phyloP scores from a whole-genome alignment of 148 eudicot genomes.

The Rhododendron vialii region DNA sequence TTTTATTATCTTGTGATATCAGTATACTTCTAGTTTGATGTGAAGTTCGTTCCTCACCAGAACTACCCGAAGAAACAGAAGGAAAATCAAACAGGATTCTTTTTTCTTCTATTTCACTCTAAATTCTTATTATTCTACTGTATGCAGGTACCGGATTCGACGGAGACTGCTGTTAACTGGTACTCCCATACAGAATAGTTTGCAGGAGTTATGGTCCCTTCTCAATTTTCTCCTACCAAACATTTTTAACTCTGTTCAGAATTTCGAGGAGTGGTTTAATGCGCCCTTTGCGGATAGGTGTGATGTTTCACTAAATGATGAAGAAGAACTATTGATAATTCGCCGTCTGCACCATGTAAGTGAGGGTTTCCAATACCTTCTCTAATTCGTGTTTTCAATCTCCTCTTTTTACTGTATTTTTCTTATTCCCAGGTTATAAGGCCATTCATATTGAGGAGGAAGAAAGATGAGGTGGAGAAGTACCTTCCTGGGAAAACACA shows the following conservation, averaged over 20 bases:
- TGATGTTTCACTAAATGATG: slow-evolving; percentile 82
- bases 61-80: neutral
- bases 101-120: neutral
- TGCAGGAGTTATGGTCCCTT: slow-evolving; percentile 94
- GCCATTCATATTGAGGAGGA: slow-evolving; percentile 96
- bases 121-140: slow-evolving; percentile 12
- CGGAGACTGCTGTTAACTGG: slow-evolving; percentile 90
- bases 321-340: slow-evolving; percentile 86
- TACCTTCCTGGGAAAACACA: slow-evolving; percentile 85
- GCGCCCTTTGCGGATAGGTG: slow-evolving; percentile 92
- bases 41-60: neutral
- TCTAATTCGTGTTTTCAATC: neutral
- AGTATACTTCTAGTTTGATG: neutral
- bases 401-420: slow-evolving; percentile 8
- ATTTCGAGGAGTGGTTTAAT: slow-evolving; percentile 99
- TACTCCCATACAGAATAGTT: slow-evolving; percentile 95
- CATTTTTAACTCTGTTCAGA: slow-evolving; percentile 88
- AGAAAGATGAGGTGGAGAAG: slow-evolving; percentile 97
- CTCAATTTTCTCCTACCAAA: slow-evolving; percentile 98
- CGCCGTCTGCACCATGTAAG: slow-evolving; percentile 95
- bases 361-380: slow-evolving; percentile 11
- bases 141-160: slow-evolving; percentile 72
- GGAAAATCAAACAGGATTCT: neutral
- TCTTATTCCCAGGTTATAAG: slow-evolving; percentile 69
- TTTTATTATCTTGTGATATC: neutral